Base-by-base conservation (phyloP, 2,329 filamentous ascomycete genomes). In the Akanthomyces dipterigenus region DNA sequence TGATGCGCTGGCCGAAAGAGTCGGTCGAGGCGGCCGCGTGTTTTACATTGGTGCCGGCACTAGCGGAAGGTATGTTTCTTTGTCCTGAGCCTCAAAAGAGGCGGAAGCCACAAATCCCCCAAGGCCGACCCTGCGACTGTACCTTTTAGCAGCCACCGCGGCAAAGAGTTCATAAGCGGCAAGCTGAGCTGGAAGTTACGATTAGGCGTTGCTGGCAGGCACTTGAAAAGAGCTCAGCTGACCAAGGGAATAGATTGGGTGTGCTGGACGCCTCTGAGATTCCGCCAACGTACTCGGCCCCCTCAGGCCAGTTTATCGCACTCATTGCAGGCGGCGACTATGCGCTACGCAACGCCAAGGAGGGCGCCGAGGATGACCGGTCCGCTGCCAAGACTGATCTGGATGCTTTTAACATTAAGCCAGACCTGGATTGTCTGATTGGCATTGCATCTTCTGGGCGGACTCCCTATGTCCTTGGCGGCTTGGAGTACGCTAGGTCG, bases 361-460 rank as follows among this genome's bases (percentile, higher is more conserved):
- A 78, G 66, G 75, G 74, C 2, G 76, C 76, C 11, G 76, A 78
- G 61, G 76, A 79, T 61, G 68, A 70, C 55, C 62, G 68, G 12
- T 62, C 67, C 38, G 68, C 68, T 11, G 75, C 70, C 4, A 65
- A 68, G 24, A 62, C 63, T 8, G 72, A 75, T 40, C 65, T 78
- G 18, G 61, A 64, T n/a, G 59, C 65, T 3, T 62, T 75, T 1
- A 50, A 69, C 6, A 65, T 75, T 6, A 48, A 70, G 24, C 67
- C 69, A 0, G 64, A 67, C 2, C 63, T 72, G 1, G 76, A 78
- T 63, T 73, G 71, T 11, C 55, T 78, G 9, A 72, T 78, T 26
- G 76, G 76, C 3, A 77, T 78, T 45, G 75, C 76, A 2, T 75
- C 75, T 7, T 77, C 75, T 0, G 76, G 76, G 1, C 70, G 77